Percentiles rank a stretch among this genome's conserved stretches.
Evolutionary conservation across 306 rosid species (phyloP).

Genomic region (Lablab purpureus): DNA sequence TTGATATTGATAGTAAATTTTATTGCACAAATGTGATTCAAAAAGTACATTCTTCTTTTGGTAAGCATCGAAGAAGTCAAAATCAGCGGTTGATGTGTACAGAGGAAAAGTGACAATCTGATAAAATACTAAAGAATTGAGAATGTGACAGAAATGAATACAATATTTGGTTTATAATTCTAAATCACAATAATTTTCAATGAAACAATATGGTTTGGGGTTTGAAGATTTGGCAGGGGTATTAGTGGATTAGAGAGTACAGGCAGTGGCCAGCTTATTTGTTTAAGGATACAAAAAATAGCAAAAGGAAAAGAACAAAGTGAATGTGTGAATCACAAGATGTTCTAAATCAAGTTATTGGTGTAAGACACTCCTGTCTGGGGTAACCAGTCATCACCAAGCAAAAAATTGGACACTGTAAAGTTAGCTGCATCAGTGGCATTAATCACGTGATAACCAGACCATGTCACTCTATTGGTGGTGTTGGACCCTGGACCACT

Average conservation of each 20-base stretch:
- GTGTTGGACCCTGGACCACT: constrained; percentile 73
- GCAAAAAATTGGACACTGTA: constrained; percentile 69
- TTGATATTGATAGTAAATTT: not conserved
- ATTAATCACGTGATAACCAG: constrained; percentile 71
- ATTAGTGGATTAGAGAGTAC: constrained; percentile 16
- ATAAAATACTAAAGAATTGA: not conserved
- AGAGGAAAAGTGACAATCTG: not conserved
- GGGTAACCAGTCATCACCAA: constrained; percentile 82
- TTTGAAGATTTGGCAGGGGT: constrained; percentile 2
- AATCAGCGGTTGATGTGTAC: not conserved
- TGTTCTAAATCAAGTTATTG: constrained; percentile 41
- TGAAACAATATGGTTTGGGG: constrained; percentile 9
- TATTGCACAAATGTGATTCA: not conserved
- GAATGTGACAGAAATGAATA: not conserved
- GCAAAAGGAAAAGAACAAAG: not conserved
- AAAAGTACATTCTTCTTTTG: not conserved
- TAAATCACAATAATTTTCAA: constrained; percentile 30
- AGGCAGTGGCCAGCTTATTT: constrained; percentile 31
- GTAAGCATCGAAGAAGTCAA: constrained; percentile 27
- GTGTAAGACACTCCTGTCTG: constrained; percentile 73
- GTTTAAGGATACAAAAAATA: not conserved
- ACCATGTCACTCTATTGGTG: constrained; percentile 68
- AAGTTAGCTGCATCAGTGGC: constrained; percentile 73
- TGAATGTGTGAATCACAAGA: not conserved
- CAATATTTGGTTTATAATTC: constrained; percentile 10